phyloP scores from a whole-genome alignment of 2,329 filamentous ascomycete species.

The Xylariaceae sp. region DNA sequence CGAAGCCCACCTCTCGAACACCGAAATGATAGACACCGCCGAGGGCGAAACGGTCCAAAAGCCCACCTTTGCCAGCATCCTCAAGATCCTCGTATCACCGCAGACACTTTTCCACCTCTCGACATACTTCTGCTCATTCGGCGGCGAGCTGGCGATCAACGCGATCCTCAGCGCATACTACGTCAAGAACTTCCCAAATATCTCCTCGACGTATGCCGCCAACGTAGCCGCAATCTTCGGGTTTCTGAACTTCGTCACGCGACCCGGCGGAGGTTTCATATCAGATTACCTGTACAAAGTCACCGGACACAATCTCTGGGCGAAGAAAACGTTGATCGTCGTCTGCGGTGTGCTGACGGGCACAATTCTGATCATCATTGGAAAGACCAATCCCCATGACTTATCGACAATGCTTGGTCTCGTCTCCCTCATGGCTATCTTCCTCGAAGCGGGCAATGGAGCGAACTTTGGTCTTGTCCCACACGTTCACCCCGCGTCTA shows the following conservation, averaged over 20 bases:
- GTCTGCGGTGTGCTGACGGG: constrained; percentile 62
- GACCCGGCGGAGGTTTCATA: constrained; percentile 62
- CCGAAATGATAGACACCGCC: constrained; percentile 54
- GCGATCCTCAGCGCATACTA: constrained; percentile 58
- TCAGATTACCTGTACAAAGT: constrained; percentile 49
- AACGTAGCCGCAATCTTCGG: constrained; percentile 73
- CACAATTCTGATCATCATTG: constrained; percentile 59
- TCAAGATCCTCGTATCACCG: constrained; percentile 46
- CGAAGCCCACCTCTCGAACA: constrained; percentile 46
- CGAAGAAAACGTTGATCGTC: constrained; percentile 58
- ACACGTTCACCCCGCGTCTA: constrained; percentile 79
- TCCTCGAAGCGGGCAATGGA: constrained; percentile 81
- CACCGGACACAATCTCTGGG: constrained; percentile 38
- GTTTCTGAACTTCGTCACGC: constrained; percentile 66
- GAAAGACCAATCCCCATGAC: constrained; percentile 59
- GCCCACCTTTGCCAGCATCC: constrained; percentile 51
- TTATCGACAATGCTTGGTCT: constrained; percentile 71
- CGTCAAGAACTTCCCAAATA: constrained; percentile 56
- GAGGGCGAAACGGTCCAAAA: constrained; percentile 52
- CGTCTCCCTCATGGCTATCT: constrained; percentile 73
- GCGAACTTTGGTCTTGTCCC: constrained; percentile 84
- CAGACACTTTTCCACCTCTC: constrained; percentile 55
- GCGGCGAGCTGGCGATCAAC: constrained; percentile 62
- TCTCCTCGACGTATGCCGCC: constrained; percentile 54
- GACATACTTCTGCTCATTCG: constrained; percentile 64